Conservation (phyloP, 169 alveolate species). For the Plasmodium gonderi region DNA sequence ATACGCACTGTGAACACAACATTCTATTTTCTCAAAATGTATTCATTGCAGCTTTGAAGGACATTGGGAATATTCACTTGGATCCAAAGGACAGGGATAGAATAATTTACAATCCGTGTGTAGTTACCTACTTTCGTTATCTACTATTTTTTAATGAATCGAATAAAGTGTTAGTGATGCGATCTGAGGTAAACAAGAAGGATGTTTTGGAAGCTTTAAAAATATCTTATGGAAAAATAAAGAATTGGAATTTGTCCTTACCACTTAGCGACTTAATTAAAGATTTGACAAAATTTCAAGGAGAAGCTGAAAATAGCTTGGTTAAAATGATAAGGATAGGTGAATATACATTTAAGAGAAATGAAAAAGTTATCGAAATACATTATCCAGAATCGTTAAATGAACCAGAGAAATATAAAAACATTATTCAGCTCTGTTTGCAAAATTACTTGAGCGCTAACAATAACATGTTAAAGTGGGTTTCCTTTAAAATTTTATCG, state of each 20-base stretch:
- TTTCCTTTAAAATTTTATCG: slow-evolving; percentile 36
- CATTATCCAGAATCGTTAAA: slow-evolving; percentile 23
- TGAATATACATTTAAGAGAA: slow-evolving; percentile 17
- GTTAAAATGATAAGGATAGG: slow-evolving; percentile 59
- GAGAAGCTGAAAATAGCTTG: slow-evolving; percentile 15
- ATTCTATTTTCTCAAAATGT: neutral
- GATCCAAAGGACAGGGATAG: slow-evolving; percentile 71
- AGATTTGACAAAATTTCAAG: slow-evolving; percentile 25
- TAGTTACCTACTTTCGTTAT: slow-evolving; percentile 60
- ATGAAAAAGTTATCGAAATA: slow-evolving; percentile 33
- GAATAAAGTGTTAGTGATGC: slow-evolving; percentile 31
- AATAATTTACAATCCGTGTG: slow-evolving; percentile 57
- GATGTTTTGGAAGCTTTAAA: slow-evolving; percentile 47
- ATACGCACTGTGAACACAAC: too few relatives aligned
- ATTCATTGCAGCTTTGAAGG: slow-evolving; percentile 16
- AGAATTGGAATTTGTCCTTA: slow-evolving; percentile 29
- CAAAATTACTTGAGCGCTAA: slow-evolving; percentile 43
- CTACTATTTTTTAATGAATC: slow-evolving; percentile 43
- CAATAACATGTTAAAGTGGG: slow-evolving; percentile 54
- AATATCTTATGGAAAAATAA: slow-evolving; percentile 16
- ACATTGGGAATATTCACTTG: slow-evolving; percentile 60
- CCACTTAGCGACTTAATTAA: slow-evolving; percentile 20
- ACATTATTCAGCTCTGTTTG: slow-evolving; percentile 27
- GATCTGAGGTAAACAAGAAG: slow-evolving; percentile 60
- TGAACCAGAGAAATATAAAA: slow-evolving; percentile 33